phyloP scores from a whole-genome alignment of 2,329 filamentous ascomycete genomes.

The Fonsecaea nubica region DNA sequence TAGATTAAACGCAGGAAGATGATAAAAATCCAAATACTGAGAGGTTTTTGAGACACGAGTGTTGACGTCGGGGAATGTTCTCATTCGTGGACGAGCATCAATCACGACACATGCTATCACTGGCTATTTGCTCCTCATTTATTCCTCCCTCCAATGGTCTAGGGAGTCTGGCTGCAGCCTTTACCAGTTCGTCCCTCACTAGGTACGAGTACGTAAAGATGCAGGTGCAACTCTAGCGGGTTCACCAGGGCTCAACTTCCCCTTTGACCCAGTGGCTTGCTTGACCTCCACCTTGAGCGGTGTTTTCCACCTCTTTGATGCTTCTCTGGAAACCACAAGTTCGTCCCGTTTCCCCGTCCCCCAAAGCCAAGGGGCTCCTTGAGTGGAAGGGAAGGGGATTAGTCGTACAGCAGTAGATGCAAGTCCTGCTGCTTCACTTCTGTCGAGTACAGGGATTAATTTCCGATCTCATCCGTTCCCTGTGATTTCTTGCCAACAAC shows the following conservation, averaged over 20 bases:
- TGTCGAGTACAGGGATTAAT: background rate
- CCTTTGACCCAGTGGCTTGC: constrained; percentile 10
- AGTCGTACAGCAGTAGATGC: background rate
- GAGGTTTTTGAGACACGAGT: background rate
- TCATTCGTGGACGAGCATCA: constrained; percentile 1
- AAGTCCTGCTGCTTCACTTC: background rate
- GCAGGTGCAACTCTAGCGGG: background rate
- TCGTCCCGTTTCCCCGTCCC: background rate
- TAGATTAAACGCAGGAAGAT: background rate
- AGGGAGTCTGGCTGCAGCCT: background rate
- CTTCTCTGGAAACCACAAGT: background rate
- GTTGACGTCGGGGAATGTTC: constrained; percentile 14
- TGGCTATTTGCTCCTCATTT: background rate
- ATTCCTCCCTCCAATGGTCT: background rate
- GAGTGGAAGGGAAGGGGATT: background rate
- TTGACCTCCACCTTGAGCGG: constrained; percentile 7
- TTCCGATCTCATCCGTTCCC: background rate
- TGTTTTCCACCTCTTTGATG: constrained; percentile 10
- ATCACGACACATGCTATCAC: background rate
- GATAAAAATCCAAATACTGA: background rate
- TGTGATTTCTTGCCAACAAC: background rate
- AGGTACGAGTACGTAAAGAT: background rate
- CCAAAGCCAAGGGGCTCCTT: background rate
- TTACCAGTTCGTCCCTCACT: background rate
- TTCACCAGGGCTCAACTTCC: background rate